These are phyloP conservation scores for Xylaria palmicola DNA, from an alignment of 495 filamentous ascomycete species.

Conservation along the genomic window DNA sequence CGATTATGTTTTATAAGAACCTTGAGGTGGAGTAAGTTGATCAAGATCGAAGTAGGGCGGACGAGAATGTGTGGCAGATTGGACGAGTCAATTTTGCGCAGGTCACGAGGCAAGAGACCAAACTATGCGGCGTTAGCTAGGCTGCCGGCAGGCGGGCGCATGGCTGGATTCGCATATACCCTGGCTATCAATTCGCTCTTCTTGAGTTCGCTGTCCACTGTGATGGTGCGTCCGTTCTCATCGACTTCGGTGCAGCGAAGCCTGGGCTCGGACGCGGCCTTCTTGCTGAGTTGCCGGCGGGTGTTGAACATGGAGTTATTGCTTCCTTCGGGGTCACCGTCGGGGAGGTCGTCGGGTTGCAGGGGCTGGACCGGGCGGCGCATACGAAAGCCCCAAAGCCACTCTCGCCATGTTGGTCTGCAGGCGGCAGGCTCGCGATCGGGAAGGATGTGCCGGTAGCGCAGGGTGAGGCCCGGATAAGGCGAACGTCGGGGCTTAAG, in stretches of 20 bases:
- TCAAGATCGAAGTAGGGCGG: constrained; percentile 87
- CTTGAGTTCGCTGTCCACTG: constrained; percentile 93
- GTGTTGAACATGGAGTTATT: constrained; percentile 55
- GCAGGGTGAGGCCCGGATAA: neutral
- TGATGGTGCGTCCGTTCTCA: constrained; percentile 87
- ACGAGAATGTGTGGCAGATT: constrained; percentile 96
- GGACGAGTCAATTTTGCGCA: constrained; percentile 97
- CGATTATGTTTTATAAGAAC: constrained; percentile 92
- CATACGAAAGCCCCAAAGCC: constrained; percentile 47
- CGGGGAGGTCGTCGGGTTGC: constrained; percentile 54
- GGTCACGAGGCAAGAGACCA: constrained; percentile 89
- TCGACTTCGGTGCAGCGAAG: constrained; percentile 95
- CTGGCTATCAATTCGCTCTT: constrained; percentile 96
- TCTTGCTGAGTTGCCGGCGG: constrained; percentile 63
- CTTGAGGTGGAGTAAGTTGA: constrained; percentile 90
- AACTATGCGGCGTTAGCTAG: constrained; percentile 59
- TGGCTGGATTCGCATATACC: constrained; percentile 50
- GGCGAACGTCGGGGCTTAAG: neutral
- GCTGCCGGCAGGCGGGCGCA: neutral
- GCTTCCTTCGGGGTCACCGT: constrained; percentile 48
- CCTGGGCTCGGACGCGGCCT: constrained; percentile 74
- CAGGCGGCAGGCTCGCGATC: constrained; percentile 39
- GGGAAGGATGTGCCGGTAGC: neutral
- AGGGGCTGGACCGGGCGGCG: constrained; percentile 35
- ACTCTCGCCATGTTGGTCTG: constrained; percentile 53